These are phyloP conservation scores for Pneumocystis murina DNA, from an alignment of 1,139 yeast genomes.

Conservation along the genomic window DNA sequence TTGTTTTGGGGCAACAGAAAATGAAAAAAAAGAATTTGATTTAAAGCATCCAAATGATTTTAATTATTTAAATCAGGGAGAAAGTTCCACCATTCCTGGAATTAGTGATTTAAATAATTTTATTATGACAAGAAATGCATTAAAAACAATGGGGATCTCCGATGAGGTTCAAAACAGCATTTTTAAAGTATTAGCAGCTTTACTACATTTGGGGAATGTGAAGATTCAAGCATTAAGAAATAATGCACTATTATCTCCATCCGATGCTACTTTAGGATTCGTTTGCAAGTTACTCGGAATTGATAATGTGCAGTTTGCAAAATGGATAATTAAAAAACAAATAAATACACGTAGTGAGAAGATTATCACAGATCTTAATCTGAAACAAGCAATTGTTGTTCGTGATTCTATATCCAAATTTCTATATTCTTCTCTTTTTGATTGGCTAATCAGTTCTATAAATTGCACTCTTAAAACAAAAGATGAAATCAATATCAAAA, in stretches of 20 bases:
- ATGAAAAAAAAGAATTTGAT: conserved; percentile 43
- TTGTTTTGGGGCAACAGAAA: conserved; percentile 57
- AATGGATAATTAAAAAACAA: conserved; percentile 90
- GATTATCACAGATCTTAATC: conserved; percentile 68
- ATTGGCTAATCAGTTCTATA: conserved; percentile 82
- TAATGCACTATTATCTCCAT: conserved; percentile 68
- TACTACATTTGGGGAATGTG: conserved; percentile 86
- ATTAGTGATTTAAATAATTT: conserved; percentile 76
- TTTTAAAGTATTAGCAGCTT: conserved; percentile 70
- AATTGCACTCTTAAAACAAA: conserved; percentile 66
- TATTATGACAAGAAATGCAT: conserved; percentile 56
- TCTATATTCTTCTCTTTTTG: conserved; percentile 81
- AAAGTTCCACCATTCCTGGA: conserved; percentile 53
- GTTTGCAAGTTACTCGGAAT: conserved; percentile 80
- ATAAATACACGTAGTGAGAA: conserved; percentile 86
- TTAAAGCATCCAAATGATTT: conserved; percentile 49
- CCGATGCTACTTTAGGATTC: conserved; percentile 68
- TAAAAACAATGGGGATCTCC: conserved; percentile 61
- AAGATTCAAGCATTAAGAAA: conserved; percentile 74
- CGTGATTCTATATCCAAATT: conserved; percentile 93
- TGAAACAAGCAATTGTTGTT: conserved; percentile 77
- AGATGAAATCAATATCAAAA: conserved; percentile 34
- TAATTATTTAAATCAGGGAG: conserved; percentile 83
- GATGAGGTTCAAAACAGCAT: conserved; percentile 48
- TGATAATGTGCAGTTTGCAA: conserved; percentile 58